Conservation (phyloP, 1,284 basidiomycete species). For the Fistulina hepatica region DNA sequence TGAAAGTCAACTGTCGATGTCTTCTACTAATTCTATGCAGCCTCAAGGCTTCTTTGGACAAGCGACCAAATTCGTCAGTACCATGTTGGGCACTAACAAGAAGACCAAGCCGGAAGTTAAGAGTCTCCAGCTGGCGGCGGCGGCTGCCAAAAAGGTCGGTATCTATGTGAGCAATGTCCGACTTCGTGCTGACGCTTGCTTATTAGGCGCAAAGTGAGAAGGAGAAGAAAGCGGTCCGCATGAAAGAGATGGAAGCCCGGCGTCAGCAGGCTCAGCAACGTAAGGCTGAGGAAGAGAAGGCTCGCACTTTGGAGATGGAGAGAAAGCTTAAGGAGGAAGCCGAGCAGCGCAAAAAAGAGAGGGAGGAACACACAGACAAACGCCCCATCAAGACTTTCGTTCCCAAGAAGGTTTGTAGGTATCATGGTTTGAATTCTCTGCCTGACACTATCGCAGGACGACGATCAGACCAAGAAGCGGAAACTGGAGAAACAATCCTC, state of each 20-base stretch:
- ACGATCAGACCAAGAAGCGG: conserved; percentile 61
- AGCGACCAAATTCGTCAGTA: conserved; percentile 54
- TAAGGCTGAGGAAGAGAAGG: conserved; percentile 72
- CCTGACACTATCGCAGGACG: conserved; percentile 29
- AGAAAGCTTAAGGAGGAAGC: conserved; percentile 58
- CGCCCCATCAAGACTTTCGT: conserved; percentile 25
- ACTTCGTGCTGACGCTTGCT: conserved; percentile 7
- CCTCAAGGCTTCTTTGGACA: conserved; percentile 53
- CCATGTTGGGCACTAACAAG: conserved; percentile 52
- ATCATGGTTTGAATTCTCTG: conserved; percentile 1
- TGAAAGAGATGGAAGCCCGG: conserved; percentile 72
- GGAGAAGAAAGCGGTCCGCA: conserved; percentile 63
- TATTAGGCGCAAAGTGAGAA: conserved; percentile 76
- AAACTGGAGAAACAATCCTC: conserved; percentile 53
- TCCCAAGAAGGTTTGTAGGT: conserved; percentile 42
- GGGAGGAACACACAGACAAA: conserved; percentile 64
- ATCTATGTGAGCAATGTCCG: conserved; percentile 5
- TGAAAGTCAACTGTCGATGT: conserved; percentile 42
- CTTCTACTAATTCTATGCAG: conserved; percentile 39
- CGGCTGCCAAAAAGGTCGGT: conserved; percentile 74
- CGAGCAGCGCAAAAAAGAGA: conserved; percentile 62
- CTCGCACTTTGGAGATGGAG: conserved; percentile 51
- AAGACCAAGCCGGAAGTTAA: conserved; percentile 67
- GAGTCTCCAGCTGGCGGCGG: conserved; percentile 72
- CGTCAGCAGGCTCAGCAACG: conserved; percentile 59